Evolutionary conservation across 345 rosid species (phyloP), one percentile per base, ranked within the genome.

Genomic region (Salix caprea): DNA sequence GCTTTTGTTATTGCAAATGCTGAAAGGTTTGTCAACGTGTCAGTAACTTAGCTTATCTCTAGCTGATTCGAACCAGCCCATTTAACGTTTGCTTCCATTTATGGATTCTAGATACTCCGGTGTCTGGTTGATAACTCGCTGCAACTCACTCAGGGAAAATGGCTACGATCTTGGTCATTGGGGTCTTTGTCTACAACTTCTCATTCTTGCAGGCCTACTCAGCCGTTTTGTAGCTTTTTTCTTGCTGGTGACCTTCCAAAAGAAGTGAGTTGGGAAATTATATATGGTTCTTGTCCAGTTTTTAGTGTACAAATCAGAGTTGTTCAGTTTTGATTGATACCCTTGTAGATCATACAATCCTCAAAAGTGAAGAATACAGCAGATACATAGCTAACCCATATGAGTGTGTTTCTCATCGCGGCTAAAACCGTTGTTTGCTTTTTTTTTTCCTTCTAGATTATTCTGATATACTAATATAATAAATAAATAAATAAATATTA

Each of bases 91-190:
- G 7, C 6, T 4, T 69, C 5, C 9, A 28, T 34, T 12, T 16
- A 32, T 58, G 68, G 37, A 56, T 42, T 61, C 34, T 84, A 93
- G 99, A 76, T 95, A 93, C 79, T 82, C 84, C 8, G 98, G 99
- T 65, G 98, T 96, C 16, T 96, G 99, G 98, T 79, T 96, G 83
- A 87, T 96, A 78, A 91, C 98, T 30, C 82, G 98, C 50, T 93
- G 99, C 52, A 96, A 93, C 37, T 89, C 98, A 18, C 85, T 96
- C 26, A 67, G 79, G 81, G 75, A 81, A 50, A 88, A 71, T 15
- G 90, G 92, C 12, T 93, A 92, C 50, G 84, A 91, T 85, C 85
- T 93, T 69, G 91, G 88, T 65, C 84, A 91, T 74, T 93, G 90
- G 85, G 66, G 46, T 77, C 88, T 87, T 13, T 90, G 91, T 75